Conservation (phyloP, 2,329 filamentous ascomycete genomes). For the Cytospora piceicola region DNA sequence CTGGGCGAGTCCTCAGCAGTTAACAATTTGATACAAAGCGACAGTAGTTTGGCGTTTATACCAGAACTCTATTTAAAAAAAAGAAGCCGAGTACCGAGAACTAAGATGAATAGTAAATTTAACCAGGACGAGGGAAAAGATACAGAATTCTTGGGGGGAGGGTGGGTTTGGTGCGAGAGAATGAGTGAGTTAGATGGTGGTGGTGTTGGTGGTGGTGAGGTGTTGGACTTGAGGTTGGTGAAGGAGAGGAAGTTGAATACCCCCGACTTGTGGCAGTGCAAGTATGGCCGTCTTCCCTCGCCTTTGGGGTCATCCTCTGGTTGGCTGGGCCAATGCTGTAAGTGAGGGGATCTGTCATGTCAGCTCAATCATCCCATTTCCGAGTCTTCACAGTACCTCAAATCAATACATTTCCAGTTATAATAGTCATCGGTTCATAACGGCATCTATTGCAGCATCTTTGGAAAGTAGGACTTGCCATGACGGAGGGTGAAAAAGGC, state of each 20-base stretch:
- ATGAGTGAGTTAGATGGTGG: too few relatives aligned
- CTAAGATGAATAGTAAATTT: background rate
- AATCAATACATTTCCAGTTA: background rate
- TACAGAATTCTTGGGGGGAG: too few relatives aligned
- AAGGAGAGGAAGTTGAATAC: too few relatives aligned
- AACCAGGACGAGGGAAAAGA: too few relatives aligned
- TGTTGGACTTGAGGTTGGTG: too few relatives aligned
- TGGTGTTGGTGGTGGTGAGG: too few relatives aligned
- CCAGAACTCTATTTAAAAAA: background rate
- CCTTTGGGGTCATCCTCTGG: too few relatives aligned
- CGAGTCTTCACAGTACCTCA: background rate
- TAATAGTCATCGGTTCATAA: background rate
- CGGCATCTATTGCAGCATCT: background rate
- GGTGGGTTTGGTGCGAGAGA: too few relatives aligned
- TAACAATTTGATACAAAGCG: background rate
- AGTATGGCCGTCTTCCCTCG: too few relatives aligned
- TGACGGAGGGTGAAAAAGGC: background rate
- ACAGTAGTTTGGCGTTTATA: background rate
- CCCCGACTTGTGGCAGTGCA: too few relatives aligned
- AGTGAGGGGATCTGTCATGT: background rate
- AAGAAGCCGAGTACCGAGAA: background rate
- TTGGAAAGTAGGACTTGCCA: background rate
- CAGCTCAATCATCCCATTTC: background rate
- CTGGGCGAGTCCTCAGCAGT: background rate
- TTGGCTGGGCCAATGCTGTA: too few relatives aligned